phyloP scores from a whole-genome alignment of 2,329 filamentous ascomycete species.

The Aspergillus luchuensis region DNA sequence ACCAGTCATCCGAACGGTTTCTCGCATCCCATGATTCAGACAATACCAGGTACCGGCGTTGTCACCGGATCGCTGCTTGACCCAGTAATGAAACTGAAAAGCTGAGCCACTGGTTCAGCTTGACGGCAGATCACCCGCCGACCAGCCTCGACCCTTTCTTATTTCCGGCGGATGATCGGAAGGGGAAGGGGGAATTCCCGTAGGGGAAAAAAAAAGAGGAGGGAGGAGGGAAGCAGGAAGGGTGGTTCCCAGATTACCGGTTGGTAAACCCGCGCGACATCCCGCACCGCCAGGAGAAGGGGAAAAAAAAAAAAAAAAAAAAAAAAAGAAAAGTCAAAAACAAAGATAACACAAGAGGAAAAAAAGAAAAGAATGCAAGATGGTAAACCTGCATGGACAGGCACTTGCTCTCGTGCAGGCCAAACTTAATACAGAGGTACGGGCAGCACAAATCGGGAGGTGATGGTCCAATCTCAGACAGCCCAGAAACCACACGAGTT shows the following conservation, averaged over 20 bases:
- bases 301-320: neutral
- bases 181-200: neutral
- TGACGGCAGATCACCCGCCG: conserved; percentile 22
- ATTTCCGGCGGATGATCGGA: neutral
- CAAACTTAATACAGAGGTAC: neutral
- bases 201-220: too few species aligned
- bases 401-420: conserved; percentile 11
- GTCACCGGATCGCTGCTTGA: conserved; percentile 15
- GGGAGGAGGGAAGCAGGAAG: too few species aligned
- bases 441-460: conserved; percentile 10
- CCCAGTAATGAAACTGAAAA: neutral
- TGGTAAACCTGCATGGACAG: conserved; percentile 8
- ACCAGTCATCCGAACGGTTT: neutral
- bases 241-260: too few species aligned
- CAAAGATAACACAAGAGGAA: too few species aligned
- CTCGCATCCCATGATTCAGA: conserved; percentile 5
- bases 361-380: conserved; percentile 10
- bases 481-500: conserved; percentile 6
- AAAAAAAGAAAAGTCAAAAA: too few species aligned
- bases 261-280: conserved; percentile 2
- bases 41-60: conserved; percentile 10
- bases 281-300: conserved; percentile 4
- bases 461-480: conserved; percentile 9
- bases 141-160: conserved; percentile 17
- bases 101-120: conserved; percentile 14